Conservation (phyloP, 169 alveolate genomes). For the Sarcocystis neurona region DNA sequence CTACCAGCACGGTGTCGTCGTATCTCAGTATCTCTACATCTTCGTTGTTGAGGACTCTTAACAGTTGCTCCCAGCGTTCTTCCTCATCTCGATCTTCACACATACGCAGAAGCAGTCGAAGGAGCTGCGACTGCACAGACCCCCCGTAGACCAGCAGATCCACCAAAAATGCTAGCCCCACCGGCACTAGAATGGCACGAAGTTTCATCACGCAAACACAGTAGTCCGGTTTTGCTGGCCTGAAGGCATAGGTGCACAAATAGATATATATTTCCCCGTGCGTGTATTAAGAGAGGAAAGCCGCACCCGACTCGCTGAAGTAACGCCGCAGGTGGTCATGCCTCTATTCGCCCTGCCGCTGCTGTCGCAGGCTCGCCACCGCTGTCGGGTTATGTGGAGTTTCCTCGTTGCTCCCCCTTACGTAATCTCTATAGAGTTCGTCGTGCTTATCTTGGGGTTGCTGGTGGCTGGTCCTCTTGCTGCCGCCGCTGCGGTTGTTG, state of each 20-base stretch:
- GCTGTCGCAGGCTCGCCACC: too few species aligned
- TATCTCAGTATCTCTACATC: neutral
- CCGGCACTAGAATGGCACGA: neutral
- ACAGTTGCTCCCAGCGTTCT: neutral
- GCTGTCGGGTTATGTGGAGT: too few species aligned
- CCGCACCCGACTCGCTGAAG: too few species aligned
- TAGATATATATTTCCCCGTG: neutral
- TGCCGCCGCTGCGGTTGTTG: too few species aligned
- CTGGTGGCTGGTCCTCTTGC: too few species aligned
- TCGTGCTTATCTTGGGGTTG: too few species aligned
- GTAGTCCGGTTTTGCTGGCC: neutral
- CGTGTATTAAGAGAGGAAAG: too few species aligned
- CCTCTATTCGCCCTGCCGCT: too few species aligned
- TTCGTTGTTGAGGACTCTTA: neutral
- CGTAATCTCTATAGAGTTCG: too few species aligned
- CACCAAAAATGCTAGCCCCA: neutral
- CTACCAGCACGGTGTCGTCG: conserved; percentile 20
- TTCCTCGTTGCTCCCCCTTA: too few species aligned
- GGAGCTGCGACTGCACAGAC: neutral
- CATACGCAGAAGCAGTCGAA: neutral
- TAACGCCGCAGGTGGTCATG: too few species aligned
- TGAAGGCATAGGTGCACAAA: too few species aligned
- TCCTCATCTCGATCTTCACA: neutral
- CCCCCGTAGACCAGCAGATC: conserved; percentile 2
- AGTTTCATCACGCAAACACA: neutral